Evolutionary conservation across 768 basidiomycete species (phyloP).

Genomic region (Brasilioporus rufonigricans): DNA sequence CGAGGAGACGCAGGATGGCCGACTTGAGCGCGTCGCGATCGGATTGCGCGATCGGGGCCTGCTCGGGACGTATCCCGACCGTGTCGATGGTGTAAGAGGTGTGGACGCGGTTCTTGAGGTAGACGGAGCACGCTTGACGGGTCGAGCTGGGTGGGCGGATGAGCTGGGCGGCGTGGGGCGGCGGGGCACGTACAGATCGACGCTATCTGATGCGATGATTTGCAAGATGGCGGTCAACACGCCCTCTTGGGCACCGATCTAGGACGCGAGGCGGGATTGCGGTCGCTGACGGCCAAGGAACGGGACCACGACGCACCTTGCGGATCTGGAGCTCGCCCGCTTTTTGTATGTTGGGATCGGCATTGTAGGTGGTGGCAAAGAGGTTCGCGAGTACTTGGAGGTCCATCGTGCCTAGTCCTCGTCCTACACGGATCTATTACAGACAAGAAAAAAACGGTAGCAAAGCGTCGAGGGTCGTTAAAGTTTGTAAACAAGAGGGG

Average conservation of each 20-base stretch:
- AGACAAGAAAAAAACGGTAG: background rate
- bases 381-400: conserved; percentile 72
- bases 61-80: conserved; percentile 51
- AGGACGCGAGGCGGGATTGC: conserved; percentile 5
- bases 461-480: conserved; percentile 1
- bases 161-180: conserved; percentile 13
- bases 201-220: conserved; percentile 75
- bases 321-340: conserved; percentile 85
- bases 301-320: conserved; percentile 47
- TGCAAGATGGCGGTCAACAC: conserved; percentile 81
- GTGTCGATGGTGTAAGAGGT: conserved; percentile 57
- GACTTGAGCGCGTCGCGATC: conserved; percentile 75
- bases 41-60: conserved; percentile 55
- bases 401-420: conserved; percentile 49
- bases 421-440: background rate
- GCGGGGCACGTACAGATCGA: conserved; percentile 64
- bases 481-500: conserved; percentile 13
- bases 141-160: conserved; percentile 50
- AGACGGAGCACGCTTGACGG: conserved; percentile 83
- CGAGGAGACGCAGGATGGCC: conserved; percentile 66
- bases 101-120: conserved; percentile 87
- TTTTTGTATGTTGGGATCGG: conserved; percentile 85
- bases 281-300: background rate
- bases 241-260: conserved; percentile 81
- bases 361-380: conserved; percentile 76